phyloP scores from a whole-genome alignment of 2,329 filamentous ascomycete genomes.

The Fusarium udum region DNA sequence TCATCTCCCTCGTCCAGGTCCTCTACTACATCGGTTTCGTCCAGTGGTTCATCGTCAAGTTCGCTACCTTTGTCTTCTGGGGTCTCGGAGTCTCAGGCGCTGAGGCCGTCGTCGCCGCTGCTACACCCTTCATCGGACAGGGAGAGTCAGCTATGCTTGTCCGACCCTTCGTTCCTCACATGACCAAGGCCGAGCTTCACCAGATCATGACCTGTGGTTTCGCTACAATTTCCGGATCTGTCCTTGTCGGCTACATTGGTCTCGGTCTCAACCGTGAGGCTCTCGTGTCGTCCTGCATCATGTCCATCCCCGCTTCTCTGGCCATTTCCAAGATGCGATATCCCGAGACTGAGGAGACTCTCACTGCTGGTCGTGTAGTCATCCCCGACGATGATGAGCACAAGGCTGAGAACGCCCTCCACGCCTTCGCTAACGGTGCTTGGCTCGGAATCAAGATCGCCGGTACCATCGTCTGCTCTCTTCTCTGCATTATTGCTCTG shows the following conservation, averaged over 20 bases:
- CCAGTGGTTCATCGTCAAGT: slow-evolving; percentile 90
- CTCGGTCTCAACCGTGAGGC: slow-evolving; percentile 87
- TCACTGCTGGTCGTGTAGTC: slow-evolving; percentile 83
- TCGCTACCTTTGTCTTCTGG: slow-evolving; percentile 93
- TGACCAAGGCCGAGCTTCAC: slow-evolving; percentile 88
- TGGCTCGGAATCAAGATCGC: slow-evolving; percentile 89
- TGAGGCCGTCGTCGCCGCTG: slow-evolving; percentile 92
- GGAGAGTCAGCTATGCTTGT: slow-evolving; percentile 95
- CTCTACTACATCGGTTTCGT: slow-evolving; percentile 82
- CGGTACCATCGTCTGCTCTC: slow-evolving; percentile 79
- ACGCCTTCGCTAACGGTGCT: slow-evolving; percentile 85
- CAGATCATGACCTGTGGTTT: slow-evolving; percentile 94
- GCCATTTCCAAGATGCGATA: slow-evolving; percentile 90
- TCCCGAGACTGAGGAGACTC: slow-evolving; percentile 85
- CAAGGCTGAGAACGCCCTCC: slow-evolving; percentile 80
- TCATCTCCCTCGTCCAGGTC: slow-evolving; percentile 90
- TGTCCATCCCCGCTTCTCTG: slow-evolving; percentile 92
- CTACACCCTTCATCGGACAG: slow-evolving; percentile 93
- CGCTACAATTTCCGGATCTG: slow-evolving; percentile 89
- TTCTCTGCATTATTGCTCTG: slow-evolving; percentile 85
- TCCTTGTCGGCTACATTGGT: slow-evolving; percentile 84
- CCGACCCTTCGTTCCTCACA: slow-evolving; percentile 82
- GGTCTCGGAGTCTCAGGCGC: slow-evolving; percentile 85
- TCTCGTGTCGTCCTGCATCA: slow-evolving; percentile 90
- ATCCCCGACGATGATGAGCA: slow-evolving; percentile 82